A percentile compares a stretch with the other conserved stretches of the same genome.
Conservation (phyloP, 345 rosid genomes). For the Adansonia digitata region DNA sequence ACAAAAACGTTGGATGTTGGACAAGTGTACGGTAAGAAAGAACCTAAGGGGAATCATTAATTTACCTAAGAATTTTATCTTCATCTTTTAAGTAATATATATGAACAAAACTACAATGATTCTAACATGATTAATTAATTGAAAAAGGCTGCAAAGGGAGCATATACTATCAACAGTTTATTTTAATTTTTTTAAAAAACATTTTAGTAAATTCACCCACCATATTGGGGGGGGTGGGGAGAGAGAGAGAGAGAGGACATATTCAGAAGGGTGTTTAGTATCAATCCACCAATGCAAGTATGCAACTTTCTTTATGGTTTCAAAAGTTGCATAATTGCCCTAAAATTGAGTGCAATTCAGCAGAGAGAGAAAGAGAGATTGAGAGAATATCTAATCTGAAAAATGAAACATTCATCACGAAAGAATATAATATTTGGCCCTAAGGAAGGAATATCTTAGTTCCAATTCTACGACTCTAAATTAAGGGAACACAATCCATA, state of each 20-base stretch:
- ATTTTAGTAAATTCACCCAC: neutral
- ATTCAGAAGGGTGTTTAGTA: conserved; percentile 30
- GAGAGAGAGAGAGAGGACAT: conserved; percentile 25
- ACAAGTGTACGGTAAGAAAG: conserved; percentile 20
- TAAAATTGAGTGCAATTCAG: conserved; percentile 43
- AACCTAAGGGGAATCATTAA: neutral
- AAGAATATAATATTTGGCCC: conserved; percentile 48
- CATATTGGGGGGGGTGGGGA: conserved; percentile 11
- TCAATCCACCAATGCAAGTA: conserved; percentile 38
- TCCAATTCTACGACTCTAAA: conserved; percentile 78
- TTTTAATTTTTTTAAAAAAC: neutral
- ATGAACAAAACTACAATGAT: neutral
- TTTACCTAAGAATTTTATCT: conserved; percentile 11
- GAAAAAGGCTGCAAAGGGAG: conserved; percentile 15
- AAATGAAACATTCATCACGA: conserved; percentile 23
- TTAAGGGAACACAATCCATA: conserved; percentile 54
- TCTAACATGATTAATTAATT: conserved; percentile 25
- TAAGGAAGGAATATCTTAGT: conserved; percentile 77
- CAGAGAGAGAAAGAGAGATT: conserved; percentile 1
- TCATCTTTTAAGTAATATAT: neutral
- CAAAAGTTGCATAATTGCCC: conserved; percentile 56
- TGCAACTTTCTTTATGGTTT: conserved; percentile 44
- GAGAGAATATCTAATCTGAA: conserved; percentile 46
- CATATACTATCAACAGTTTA: conserved; percentile 16
- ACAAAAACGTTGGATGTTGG: neutral